Conservation (phyloP, 768 basidiomycete species). For the Sporobolomyces phaffii region DNA sequence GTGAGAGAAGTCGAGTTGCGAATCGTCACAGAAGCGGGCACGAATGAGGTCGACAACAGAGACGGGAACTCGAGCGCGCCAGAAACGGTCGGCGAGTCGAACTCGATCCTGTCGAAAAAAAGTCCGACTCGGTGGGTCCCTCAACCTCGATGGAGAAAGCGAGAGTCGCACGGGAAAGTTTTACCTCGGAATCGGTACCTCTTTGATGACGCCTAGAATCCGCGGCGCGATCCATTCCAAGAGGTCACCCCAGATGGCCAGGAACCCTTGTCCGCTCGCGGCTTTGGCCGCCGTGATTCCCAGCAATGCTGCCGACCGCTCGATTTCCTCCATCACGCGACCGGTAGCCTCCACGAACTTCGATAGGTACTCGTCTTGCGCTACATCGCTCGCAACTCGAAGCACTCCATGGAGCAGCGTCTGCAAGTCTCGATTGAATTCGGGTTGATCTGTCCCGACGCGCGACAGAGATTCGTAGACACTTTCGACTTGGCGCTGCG, state of each 20-base stretch:
- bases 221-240: constrained; percentile 36
- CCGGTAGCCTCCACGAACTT: neutral
- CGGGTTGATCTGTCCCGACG: neutral
- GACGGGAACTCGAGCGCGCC: constrained; percentile 31
- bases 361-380: neutral
- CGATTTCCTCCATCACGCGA: neutral
- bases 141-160: neutral
- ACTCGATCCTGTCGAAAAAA: constrained; percentile 6
- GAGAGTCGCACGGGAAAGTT: too few species aligned
- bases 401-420: neutral
- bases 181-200: constrained; percentile 25
- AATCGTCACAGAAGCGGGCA: constrained; percentile 19
- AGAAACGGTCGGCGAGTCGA: constrained; percentile 1
- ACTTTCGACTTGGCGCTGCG: neutral
- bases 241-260: constrained; percentile 18
- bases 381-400: neutral
- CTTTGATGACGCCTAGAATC: constrained; percentile 12
- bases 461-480: neutral
- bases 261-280: neutral
- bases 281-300: neutral
- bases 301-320: neutral
- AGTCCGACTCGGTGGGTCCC: too few species aligned
- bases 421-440: neutral
- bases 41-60: constrained; percentile 24
- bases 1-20: constrained; percentile 9